A percentile compares a stretch with the other conserved stretches of the same genome.
These are phyloP conservation scores for Daldinia bambusicola DNA, from an alignment of 495 filamentous ascomycete genomes.

Conservation along the genomic window DNA sequence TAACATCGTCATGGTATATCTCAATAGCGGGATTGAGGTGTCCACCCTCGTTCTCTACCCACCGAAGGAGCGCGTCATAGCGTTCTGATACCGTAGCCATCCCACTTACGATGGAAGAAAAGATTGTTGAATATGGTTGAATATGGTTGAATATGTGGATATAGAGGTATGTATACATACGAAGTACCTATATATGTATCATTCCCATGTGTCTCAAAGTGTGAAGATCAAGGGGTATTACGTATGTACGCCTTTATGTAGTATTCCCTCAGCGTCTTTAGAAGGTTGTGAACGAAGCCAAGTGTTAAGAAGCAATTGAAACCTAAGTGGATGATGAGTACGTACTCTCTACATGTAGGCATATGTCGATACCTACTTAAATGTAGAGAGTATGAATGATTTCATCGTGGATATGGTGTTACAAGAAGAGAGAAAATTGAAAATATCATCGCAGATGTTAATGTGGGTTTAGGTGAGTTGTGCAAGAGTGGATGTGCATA, in stretches of 20 bases:
- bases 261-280: background rate
- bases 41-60: constrained; percentile 53
- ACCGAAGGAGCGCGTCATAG: constrained; percentile 45
- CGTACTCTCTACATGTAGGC: too few species aligned
- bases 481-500: background rate
- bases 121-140: background rate
- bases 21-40: constrained; percentile 55
- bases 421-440: too few species aligned
- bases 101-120: background rate
- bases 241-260: background rate
- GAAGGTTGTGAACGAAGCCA: too few species aligned
- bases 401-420: background rate
- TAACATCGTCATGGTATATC: constrained; percentile 56
- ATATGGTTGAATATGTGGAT: background rate
- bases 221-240: background rate
- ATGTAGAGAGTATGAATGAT: too few species aligned
- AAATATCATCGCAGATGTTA: too few species aligned
- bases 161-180: too few species aligned
- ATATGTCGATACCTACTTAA: too few species aligned
- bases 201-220: background rate
- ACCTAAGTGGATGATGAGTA: too few species aligned
- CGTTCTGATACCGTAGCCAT: constrained; percentile 43
- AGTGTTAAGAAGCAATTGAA: background rate
- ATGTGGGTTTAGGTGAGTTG: background rate
- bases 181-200: background rate